Evolutionary conservation across 2,329 filamentous ascomycete genomes (phyloP).

Genomic region (Arthrocladium fulminans): DNA sequence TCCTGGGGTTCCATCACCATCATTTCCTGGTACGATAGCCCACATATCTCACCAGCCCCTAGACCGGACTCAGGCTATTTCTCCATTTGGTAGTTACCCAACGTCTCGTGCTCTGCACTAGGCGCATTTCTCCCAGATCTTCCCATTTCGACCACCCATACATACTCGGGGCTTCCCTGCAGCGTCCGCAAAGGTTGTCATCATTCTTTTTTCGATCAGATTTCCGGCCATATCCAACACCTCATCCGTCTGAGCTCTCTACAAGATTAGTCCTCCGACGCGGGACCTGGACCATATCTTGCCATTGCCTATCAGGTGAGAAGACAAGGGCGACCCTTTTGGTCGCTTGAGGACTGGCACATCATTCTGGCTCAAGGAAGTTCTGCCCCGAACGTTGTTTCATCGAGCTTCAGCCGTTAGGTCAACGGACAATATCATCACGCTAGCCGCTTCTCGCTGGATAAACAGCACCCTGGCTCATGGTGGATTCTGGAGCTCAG

Average conservation of each 20-base stretch:
- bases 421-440: background rate
- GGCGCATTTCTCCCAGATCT: background rate
- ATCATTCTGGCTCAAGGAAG: no score
- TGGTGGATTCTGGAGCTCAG: conserved; percentile 4
- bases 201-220: background rate
- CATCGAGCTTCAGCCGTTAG: no score
- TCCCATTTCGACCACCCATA: background rate
- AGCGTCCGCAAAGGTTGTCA: background rate
- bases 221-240: background rate
- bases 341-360: no score
- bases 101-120: background rate
- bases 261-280: background rate
- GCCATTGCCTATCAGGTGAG: background rate
- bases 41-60: background rate
- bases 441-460: background rate
- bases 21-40: background rate
- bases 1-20: background rate
- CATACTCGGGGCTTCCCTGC: conserved; percentile 5
- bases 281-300: background rate
- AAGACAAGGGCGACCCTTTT: no score
- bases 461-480: conserved; percentile 3
- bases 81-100: conserved; percentile 5
- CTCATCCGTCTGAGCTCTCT: conserved; percentile 1
- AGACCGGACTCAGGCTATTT: background rate
- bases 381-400: no score